Evolutionary conservation across 202 grass and related monocot species (phyloP), one percentile per base, ranked within the genome.

Genomic region (Cymbopogon flexuosus): DNA sequence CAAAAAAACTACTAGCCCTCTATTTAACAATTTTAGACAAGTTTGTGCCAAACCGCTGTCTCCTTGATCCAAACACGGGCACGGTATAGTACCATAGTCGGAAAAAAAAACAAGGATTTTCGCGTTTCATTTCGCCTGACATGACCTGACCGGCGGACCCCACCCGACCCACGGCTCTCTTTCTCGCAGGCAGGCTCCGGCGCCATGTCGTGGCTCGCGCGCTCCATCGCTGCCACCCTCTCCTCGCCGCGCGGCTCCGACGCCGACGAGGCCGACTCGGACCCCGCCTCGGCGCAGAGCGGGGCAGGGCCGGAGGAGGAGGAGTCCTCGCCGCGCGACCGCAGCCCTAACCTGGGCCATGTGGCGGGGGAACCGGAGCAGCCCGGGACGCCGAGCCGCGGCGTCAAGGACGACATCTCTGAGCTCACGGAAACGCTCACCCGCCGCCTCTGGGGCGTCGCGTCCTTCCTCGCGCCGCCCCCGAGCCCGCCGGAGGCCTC

Each of bases 341-440:
- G 43, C 15, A 16, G 29, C 40, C 19, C 19, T 8, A 29, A 42
- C 68, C 14, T 8, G 3, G 12, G 3, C 68, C 6, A 18, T 0
- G 83, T 61, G 14, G 19, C 64, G 10, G 91, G 80, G 37, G 75
- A 83, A 27, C 63, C 75, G 13, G 65, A 86, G 79, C 59, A 93
- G 77, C 84, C 83, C 47, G 40, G 70, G 41, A 87, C 85, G 29
- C 80, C 87, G 43, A 85, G 75, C 66, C 77, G 90, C 58, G 73
- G 88, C 34, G 86, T 91, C 11, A 91, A 93, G 78, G 90, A 87
- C 15, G 93, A 93, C 83, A 65, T 93, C 14, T 91, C 93, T 1
- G 88, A 97, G 84, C 87, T 91, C 82, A 90, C 91, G 1, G 80
- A 94, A 64, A 92, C 94, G 47, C 75, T 94, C 67, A 90, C 87